These are phyloP conservation scores for Xylaria acuta DNA, from an alignment of 495 filamentous ascomycete genomes.

Conservation along the genomic window DNA sequence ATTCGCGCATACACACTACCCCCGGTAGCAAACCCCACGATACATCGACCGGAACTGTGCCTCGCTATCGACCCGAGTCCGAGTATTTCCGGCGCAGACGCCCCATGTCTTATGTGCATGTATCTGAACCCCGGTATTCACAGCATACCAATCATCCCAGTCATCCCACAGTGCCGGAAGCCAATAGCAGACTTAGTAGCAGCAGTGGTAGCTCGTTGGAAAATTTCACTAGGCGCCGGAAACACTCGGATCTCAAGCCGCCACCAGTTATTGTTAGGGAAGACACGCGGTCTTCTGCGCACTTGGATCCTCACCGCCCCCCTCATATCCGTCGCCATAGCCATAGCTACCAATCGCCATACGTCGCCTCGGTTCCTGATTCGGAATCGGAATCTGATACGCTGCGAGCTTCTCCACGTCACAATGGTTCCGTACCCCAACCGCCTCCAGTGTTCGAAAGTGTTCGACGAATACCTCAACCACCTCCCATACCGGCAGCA, in stretches of 20 bases:
- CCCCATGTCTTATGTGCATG: conserved; percentile 40
- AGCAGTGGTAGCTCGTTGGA: conserved; percentile 36
- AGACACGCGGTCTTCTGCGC: conserved; percentile 29
- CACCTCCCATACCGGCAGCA: conserved; percentile 29
- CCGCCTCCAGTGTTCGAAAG: conserved; percentile 34
- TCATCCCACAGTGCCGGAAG: conserved; percentile 28
- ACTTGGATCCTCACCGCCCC: conserved; percentile 36
- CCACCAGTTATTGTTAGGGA: conserved; percentile 27
- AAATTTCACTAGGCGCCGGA: conserved; percentile 35
- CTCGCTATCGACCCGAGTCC: conserved; percentile 34
- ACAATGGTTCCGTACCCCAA: conserved; percentile 33
- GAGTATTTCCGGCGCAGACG: conserved; percentile 41
- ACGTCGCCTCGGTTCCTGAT: conserved; percentile 29
- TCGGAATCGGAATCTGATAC: conserved; percentile 37
- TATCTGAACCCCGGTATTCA: conserved; percentile 35
- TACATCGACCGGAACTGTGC: conserved; percentile 22
- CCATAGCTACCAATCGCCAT: conserved; percentile 39
- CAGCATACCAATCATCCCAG: conserved; percentile 17
- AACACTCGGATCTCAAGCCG: conserved; percentile 38
- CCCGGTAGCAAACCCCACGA: conserved; percentile 23
- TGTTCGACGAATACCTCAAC: conserved; percentile 39
- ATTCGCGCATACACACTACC: conserved; percentile 33
- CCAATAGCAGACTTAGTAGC: conserved; percentile 26
- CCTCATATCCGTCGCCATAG: conserved; percentile 38
- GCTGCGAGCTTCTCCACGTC: conserved; percentile 28